Evolutionary conservation across 2,329 filamentous ascomycete species (phyloP).

Genomic region (Drechslerella dactyloides): DNA sequence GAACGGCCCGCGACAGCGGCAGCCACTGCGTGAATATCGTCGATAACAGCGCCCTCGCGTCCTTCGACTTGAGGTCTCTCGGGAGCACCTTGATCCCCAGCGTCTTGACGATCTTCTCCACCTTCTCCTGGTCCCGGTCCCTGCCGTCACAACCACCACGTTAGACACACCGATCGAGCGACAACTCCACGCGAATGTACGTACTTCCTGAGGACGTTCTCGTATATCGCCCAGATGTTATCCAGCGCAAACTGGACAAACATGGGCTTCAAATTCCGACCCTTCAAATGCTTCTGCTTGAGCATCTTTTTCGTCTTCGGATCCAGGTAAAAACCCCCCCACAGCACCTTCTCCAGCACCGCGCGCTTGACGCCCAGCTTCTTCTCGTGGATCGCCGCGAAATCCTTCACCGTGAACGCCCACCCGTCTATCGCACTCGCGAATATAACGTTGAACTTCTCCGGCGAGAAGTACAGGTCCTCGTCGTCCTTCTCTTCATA

Average conservation of each 20-base stretch:
- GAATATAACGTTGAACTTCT: conserved; percentile 99
- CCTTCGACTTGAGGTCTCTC: conserved; percentile 82
- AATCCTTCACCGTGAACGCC: conserved; percentile 96
- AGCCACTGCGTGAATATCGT: conserved; percentile 89
- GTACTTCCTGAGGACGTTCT: conserved; percentile 60
- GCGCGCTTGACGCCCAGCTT: conserved; percentile 93
- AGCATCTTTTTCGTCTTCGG: conserved; percentile 95
- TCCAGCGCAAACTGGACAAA: conserved; percentile 97
- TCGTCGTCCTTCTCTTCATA: conserved; percentile 95
- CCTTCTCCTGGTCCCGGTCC: conserved; percentile 72
- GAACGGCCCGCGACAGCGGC: conserved; percentile 85
- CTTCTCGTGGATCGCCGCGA: conserved; percentile 90
- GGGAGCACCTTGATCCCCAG: conserved; percentile 80
- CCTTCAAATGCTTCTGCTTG: conserved; percentile 88
- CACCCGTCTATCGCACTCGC: conserved; percentile 98
- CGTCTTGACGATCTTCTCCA: conserved; percentile 95
- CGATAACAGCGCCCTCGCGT: conserved; percentile 81
- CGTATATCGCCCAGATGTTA: conserved; percentile 93
- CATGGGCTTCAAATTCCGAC: conserved; percentile 88
- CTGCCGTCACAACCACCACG: conserved; percentile 22
- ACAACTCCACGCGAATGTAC: conserved; percentile 49
- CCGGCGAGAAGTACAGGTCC: conserved; percentile 95
- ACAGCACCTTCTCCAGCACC: conserved; percentile 88
- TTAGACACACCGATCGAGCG: conserved; percentile 57
- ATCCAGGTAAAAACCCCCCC: conserved; percentile 96